phyloP scores from a whole-genome alignment of 768 basidiomycete genomes.

The Butyriboletus loyo region DNA sequence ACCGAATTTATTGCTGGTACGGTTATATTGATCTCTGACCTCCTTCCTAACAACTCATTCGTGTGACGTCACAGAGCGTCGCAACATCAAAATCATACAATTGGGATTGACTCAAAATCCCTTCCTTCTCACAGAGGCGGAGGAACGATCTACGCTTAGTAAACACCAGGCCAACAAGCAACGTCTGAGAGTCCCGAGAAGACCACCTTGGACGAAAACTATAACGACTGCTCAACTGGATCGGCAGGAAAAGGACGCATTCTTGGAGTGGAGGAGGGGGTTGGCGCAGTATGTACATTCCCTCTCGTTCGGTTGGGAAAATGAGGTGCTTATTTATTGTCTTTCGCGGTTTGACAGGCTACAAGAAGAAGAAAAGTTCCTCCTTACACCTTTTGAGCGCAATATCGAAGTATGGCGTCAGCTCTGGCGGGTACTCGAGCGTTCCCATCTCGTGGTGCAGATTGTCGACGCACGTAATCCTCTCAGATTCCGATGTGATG shows the following conservation, averaged over 20 bases:
- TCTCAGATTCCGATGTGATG: constrained; percentile 86
- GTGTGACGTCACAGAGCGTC: constrained; percentile 48
- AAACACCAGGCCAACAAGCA: constrained; percentile 74
- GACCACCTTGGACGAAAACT: constrained; percentile 84
- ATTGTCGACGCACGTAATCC: constrained; percentile 98
- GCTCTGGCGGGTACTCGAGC: constrained; percentile 94
- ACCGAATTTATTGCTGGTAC: constrained; percentile 94
- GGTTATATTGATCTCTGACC: constrained; percentile 15
- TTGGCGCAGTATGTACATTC: constrained; percentile 73
- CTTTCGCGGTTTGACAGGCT: constrained; percentile 45
- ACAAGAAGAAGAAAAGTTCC: constrained; percentile 80
- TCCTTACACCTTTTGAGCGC: constrained; percentile 95
- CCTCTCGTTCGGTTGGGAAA: background rate
- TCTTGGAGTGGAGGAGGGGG: constrained; percentile 90
- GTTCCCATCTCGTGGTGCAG: constrained; percentile 91
- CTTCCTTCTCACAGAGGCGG: constrained; percentile 76
- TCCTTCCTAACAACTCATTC: constrained; percentile 5
- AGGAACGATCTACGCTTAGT: constrained; percentile 71
- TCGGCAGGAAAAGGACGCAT: constrained; percentile 83
- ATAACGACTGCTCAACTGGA: constrained; percentile 82
- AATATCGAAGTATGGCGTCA: constrained; percentile 99
- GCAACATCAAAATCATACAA: constrained; percentile 78
- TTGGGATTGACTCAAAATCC: constrained; percentile 67
- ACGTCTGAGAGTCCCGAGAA: constrained; percentile 80
- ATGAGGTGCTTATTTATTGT: background rate